Conservation (phyloP, 2,329 filamentous ascomycete genomes). For the Penicillium polonicum region DNA sequence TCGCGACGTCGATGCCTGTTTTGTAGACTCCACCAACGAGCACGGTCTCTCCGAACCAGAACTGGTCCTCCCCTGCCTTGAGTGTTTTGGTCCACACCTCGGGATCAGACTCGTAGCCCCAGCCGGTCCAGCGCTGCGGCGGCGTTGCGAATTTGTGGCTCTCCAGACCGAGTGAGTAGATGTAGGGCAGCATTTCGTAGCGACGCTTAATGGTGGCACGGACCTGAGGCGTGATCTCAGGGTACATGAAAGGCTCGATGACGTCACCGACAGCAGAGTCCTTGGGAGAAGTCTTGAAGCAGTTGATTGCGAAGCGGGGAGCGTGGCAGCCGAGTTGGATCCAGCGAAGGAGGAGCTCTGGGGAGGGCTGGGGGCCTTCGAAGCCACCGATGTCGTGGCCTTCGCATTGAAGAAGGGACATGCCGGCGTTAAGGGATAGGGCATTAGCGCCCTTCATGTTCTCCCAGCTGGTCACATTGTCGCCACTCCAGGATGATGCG, state of each 20-base stretch:
- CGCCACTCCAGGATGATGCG: conserved; percentile 71
- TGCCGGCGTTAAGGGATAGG: conserved; percentile 65
- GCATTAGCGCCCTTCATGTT: conserved; percentile 71
- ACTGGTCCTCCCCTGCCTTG: conserved; percentile 66
- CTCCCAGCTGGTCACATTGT: conserved; percentile 72
- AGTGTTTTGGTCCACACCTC: conserved; percentile 64
- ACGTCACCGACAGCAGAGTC: conserved; percentile 69
- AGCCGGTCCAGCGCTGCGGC: conserved; percentile 70
- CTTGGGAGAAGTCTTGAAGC: conserved; percentile 68
- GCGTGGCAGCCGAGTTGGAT: conserved; percentile 70
- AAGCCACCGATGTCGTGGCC: conserved; percentile 76
- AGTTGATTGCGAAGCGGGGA: conserved; percentile 72
- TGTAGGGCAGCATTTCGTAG: conserved; percentile 70
- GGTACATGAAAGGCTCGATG: conserved; percentile 78
- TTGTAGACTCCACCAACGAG: conserved; percentile 68
- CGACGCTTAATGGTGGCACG: conserved; percentile 66
- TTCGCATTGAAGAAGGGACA: conserved; percentile 65
- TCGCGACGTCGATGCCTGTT: conserved; percentile 53
- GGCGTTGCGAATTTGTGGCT: conserved; percentile 62
- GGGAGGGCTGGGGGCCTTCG: conserved; percentile 65
- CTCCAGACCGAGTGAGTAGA: conserved; percentile 64
- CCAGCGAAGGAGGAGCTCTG: conserved; percentile 71
- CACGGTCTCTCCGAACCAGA: conserved; percentile 68
- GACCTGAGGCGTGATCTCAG: conserved; percentile 62
- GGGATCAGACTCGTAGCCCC: conserved; percentile 67